Conservation (phyloP, 176 grass and related monocot species). For the Phyllostachys edulis region DNA sequence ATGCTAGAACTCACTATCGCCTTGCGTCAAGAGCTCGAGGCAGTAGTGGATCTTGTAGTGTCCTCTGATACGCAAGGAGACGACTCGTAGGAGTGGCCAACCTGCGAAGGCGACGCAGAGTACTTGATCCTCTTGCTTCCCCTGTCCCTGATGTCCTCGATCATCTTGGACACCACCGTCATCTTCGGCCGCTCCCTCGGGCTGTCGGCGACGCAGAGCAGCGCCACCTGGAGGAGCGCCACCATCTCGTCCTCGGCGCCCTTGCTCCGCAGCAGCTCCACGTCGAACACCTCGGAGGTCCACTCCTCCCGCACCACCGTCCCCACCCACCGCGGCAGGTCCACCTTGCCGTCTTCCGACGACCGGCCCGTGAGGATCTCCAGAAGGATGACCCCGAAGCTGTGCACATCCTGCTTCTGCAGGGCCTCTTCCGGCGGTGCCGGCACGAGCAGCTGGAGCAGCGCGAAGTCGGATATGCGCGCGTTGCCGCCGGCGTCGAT, state of each 20-base stretch:
- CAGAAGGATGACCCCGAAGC: conserved; percentile 70
- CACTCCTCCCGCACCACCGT: conserved; percentile 61
- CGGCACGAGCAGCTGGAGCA: conserved; percentile 61
- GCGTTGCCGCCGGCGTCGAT: conserved; percentile 52
- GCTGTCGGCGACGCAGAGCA: conserved; percentile 68
- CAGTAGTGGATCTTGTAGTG: conserved; percentile 43
- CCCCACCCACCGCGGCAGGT: conserved; percentile 61
- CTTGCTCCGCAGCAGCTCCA: conserved; percentile 60
- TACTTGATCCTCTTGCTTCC: conserved; percentile 64
- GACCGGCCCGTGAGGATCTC: conserved; percentile 77
- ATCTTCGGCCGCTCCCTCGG: conserved; percentile 65
- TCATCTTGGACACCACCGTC: conserved; percentile 83
- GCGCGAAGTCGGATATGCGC: conserved; percentile 71
- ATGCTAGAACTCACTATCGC: neutral
- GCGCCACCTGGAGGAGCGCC: conserved; percentile 80
- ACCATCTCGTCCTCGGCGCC: conserved; percentile 87
- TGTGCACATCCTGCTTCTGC: conserved; percentile 66
- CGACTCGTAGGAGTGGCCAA: conserved; percentile 46
- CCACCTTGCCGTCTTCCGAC: conserved; percentile 35
- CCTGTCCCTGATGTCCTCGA: conserved; percentile 85
- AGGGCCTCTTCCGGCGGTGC: neutral
- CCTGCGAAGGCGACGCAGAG: conserved; percentile 62
- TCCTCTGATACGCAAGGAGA: conserved; percentile 68
- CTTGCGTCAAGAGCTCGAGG: conserved; percentile 49
- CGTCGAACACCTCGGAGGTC: conserved; percentile 78